Evolutionary conservation across 345 rosid species (phyloP), one percentile per base, ranked within the genome.

Genomic region (Physaria fendleri): DNA sequence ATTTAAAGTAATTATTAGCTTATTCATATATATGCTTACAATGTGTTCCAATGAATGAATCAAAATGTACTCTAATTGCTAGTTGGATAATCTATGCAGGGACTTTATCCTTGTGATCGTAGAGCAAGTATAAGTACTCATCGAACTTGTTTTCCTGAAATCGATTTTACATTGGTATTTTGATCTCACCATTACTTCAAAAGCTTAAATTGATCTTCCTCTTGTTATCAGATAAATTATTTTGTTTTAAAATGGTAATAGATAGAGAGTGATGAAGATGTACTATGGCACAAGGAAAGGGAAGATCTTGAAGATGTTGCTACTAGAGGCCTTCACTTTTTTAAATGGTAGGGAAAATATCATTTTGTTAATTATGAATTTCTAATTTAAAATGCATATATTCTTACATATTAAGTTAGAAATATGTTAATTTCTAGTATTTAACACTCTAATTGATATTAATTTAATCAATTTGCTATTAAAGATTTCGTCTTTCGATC

Each of bases 181-280:
- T 21, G 8, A 21, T 28, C 37, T 38, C 15, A 46, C 15, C 4
- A 15, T 16, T 17, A 11, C 28, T 30, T 5, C 51, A 34, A 29
- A 40, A 32, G 9, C 18, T 68, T 38, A 33, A 22, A 34, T 9
- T 44, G 27, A 33, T 10, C 3, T 12, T 12, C 2, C 32, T 16
- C 2, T 33, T 6, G 52, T 1, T 34, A 47, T 53, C 7, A 28
- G 6, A 29, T 30, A 30, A 32, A 3, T 13, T 20, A 0, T 34
- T 0, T 18, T 5, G 0, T n/a, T n/a, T 34, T 18, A 18, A 45
- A 42, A 18, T 61, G 28, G 29, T 20, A 44, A 41, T 33, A 88
- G 98, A 80, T 88, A 37, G 92, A 85, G 73, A 80, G 56, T 56
- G 87, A 80, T 25, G 92, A 85, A 5, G 98, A 92, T 40, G 17